Percentiles rank a stretch among this genome's conserved stretches.
phyloP scores from a whole-genome alignment of 139 green algal genomes.

The Diplosphaera chodatii region DNA sequence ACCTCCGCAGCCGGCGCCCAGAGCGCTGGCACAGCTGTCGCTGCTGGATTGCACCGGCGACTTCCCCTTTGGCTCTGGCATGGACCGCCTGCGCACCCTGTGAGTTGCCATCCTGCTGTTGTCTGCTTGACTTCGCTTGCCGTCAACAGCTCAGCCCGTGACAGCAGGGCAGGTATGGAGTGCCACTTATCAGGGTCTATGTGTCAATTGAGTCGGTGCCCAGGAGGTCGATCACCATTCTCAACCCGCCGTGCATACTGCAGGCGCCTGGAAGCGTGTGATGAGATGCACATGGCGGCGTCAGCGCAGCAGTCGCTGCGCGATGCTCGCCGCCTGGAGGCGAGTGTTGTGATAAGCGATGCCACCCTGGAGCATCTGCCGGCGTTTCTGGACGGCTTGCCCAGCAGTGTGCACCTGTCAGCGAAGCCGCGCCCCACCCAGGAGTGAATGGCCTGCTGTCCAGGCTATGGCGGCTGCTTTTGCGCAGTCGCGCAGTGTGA shows the following conservation, averaged over 20 bases:
- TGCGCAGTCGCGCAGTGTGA: no score
- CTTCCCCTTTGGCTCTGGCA: background rate
- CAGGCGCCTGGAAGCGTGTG: background rate
- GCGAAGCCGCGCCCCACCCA: background rate
- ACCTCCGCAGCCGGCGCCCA: background rate
- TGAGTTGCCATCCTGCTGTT: background rate
- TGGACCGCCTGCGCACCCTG: background rate
- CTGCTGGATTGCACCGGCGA: background rate
- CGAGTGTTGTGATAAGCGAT: background rate
- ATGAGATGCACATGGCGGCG: slow-evolving; percentile 1
- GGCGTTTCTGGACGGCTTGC: background rate
- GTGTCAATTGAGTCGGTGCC: no score
- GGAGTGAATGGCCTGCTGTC: no score
- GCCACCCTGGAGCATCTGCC: background rate
- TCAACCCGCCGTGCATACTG: no score
- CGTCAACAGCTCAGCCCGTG: no score
- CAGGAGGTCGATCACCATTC: no score
- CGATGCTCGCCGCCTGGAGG: background rate
- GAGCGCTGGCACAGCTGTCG: background rate
- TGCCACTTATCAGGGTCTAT: no score
- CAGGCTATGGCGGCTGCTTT: no score
- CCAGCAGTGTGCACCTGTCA: background rate
- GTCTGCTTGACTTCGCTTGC: no score
- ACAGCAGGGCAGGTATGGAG: no score
- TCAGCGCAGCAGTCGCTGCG: background rate